phyloP scores from a whole-genome alignment of 257 asterid genomes.

The Craterostigma plantagineum region DNA sequence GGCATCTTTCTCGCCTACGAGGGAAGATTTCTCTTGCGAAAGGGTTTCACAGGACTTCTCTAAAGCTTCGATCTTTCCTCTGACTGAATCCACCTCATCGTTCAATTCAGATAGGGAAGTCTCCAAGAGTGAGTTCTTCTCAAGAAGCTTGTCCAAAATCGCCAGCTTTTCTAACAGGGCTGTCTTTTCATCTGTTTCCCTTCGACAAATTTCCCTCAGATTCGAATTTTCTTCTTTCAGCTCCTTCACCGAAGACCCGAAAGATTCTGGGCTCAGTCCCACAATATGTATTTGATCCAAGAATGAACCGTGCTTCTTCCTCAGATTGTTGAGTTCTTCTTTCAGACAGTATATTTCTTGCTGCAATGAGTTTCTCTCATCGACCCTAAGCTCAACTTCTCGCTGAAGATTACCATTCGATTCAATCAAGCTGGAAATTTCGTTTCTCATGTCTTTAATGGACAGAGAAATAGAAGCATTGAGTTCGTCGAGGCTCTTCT shows the following conservation, averaged over 20 bases:
- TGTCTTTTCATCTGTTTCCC: constrained; percentile 43
- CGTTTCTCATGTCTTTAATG: constrained; percentile 46
- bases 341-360: constrained; percentile 86
- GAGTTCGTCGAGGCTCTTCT: constrained; percentile 41
- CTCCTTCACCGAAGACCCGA: constrained; percentile 45
- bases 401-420: constrained; percentile 52
- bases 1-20: constrained; percentile 43
- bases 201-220: constrained; percentile 35
- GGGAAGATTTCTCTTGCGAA: constrained; percentile 42
- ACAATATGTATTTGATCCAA: constrained; percentile 51
- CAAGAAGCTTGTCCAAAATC: constrained; percentile 62
- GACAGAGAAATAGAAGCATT: constrained; percentile 47
- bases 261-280: constrained; percentile 42
- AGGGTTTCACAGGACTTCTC: constrained; percentile 56
- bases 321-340: constrained; percentile 29
- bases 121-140: constrained; percentile 72
- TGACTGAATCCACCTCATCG: constrained; percentile 65
- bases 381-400: constrained; percentile 82
- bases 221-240: constrained; percentile 42
- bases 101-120: constrained; percentile 60
- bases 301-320: constrained; percentile 26
- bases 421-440: constrained; percentile 44
- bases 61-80: constrained; percentile 44
- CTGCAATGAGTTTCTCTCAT: constrained; percentile 86
- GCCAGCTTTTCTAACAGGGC: constrained; percentile 53